Percentiles rank a stretch among this genome's conserved stretches.
Evolutionary conservation across 768 basidiomycete genomes (phyloP).

Genomic region (Trametes punicea): DNA sequence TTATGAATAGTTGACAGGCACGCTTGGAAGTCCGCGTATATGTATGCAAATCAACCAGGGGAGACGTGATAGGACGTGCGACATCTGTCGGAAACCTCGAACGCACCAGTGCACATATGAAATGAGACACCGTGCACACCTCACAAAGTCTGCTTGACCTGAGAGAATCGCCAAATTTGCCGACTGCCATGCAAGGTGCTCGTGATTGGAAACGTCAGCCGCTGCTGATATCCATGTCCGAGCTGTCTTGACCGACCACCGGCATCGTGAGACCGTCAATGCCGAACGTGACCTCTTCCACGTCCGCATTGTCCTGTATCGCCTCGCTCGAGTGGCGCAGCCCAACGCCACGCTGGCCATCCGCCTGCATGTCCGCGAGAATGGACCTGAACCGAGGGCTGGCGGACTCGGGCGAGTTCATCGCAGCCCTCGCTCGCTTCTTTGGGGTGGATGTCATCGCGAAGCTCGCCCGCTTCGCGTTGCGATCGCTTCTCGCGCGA

Average conservation of each 20-base stretch:
- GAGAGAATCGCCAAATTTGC: too few relatives aligned
- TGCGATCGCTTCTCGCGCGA: neutral
- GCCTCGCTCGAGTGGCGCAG: neutral
- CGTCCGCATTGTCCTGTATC: neutral
- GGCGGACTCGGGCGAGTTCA: conserved; percentile 7
- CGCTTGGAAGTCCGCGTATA: too few relatives aligned
- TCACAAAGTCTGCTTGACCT: too few relatives aligned
- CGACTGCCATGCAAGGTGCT: too few relatives aligned
- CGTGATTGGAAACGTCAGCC: too few relatives aligned
- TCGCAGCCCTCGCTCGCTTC: conserved; percentile 9
- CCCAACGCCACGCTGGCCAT: neutral
- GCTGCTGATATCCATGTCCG: conserved; percentile 3
- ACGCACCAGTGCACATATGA: neutral
- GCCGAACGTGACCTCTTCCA: conserved; percentile 19
- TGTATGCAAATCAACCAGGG: too few relatives aligned
- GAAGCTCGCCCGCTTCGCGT: conserved; percentile 13
- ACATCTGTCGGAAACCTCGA: neutral
- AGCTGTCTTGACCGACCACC: neutral
- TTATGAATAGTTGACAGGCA: too few relatives aligned
- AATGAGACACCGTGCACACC: too few relatives aligned
- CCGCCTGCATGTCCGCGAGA: conserved; percentile 1
- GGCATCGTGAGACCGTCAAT: conserved; percentile 21
- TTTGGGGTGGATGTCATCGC: conserved; percentile 27
- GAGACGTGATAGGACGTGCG: neutral
- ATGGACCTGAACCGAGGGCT: conserved; percentile 6